Percentiles rank a stretch among this genome's conserved stretches.
Evolutionary conservation across 1,284 basidiomycete genomes (phyloP).

Genomic region (Tetrapyrgos nigripes): DNA sequence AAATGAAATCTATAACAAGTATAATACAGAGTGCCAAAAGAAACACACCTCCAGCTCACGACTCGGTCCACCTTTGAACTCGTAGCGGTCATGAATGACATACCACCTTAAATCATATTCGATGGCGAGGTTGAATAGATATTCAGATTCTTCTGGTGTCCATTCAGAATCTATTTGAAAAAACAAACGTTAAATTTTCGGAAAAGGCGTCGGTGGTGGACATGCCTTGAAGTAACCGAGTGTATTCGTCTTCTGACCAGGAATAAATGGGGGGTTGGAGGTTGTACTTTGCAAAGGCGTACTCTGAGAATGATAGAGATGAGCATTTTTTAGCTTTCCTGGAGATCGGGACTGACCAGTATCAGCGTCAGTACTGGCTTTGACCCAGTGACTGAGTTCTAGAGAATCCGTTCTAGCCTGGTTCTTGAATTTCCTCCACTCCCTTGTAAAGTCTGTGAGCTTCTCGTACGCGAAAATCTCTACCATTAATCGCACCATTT

Average conservation of each 20-base stretch:
- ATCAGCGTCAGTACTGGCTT: constrained; percentile 58
- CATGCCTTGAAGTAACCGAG: constrained; percentile 76
- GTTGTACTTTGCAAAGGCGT: constrained; percentile 85
- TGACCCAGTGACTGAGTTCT: constrained; percentile 74
- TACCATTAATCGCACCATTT: constrained; percentile 58
- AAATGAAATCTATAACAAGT: background rate
- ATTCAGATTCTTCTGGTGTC: constrained; percentile 95
- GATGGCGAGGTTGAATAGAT: constrained; percentile 84
- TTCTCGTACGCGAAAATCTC: background rate
- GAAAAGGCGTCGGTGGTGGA: background rate
- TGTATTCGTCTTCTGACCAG: constrained; percentile 94
- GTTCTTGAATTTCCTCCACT: constrained; percentile 77
- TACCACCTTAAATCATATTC: constrained; percentile 93
- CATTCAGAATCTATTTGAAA: constrained; percentile 82
- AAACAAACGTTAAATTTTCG: background rate
- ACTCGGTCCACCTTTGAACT: constrained; percentile 59
- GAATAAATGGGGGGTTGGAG: constrained; percentile 72
- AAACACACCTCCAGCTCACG: constrained; percentile 75
- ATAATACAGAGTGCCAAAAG: background rate
- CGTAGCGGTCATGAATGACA: constrained; percentile 91
- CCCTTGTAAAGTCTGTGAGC: constrained; percentile 55
- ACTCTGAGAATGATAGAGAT: constrained; percentile 51
- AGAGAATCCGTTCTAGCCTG: constrained; percentile 63
- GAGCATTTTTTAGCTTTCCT: too few species aligned
- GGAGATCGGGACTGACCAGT: constrained; percentile 47